Evolutionary conservation across 768 basidiomycete genomes (phyloP).

Genomic region (Russula foetens): DNA sequence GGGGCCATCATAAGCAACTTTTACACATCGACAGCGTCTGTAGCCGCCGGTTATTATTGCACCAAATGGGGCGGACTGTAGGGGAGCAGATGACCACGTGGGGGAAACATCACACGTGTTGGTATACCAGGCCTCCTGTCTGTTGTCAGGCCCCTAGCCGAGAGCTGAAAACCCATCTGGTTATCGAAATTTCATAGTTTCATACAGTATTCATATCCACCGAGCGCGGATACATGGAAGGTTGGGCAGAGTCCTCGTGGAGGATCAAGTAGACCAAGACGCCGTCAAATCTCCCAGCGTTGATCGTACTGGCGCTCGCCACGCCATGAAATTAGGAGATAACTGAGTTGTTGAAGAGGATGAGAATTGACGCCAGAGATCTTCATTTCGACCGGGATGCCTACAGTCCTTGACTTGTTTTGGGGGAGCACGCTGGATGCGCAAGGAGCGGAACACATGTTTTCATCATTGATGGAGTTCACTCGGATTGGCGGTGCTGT

Average conservation of each 20-base stretch:
- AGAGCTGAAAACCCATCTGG: background rate
- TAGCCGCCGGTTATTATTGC: background rate
- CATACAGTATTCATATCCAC: background rate
- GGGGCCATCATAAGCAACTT: background rate
- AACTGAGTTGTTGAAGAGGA: background rate
- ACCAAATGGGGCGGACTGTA: background rate
- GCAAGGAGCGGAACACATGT: background rate
- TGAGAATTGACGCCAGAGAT: background rate
- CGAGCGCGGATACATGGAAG: background rate
- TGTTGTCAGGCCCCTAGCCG: slow-evolving; percentile 8
- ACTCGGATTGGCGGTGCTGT: background rate
- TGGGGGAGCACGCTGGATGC: background rate
- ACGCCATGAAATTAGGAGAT: background rate
- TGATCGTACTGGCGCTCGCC: background rate
- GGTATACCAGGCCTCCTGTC: slow-evolving; percentile 3
- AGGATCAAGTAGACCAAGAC: background rate
- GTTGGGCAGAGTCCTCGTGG: background rate
- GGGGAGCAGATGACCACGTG: background rate
- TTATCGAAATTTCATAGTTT: background rate
- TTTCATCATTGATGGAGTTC: background rate
- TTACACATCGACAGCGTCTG: background rate
- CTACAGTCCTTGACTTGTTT: background rate
- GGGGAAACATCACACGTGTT: slow-evolving; percentile 2
- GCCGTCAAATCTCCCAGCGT: background rate
- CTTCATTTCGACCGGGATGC: background rate